phyloP scores from a whole-genome alignment of 106 monocot species.

The Xerophyta viscosa region DNA sequence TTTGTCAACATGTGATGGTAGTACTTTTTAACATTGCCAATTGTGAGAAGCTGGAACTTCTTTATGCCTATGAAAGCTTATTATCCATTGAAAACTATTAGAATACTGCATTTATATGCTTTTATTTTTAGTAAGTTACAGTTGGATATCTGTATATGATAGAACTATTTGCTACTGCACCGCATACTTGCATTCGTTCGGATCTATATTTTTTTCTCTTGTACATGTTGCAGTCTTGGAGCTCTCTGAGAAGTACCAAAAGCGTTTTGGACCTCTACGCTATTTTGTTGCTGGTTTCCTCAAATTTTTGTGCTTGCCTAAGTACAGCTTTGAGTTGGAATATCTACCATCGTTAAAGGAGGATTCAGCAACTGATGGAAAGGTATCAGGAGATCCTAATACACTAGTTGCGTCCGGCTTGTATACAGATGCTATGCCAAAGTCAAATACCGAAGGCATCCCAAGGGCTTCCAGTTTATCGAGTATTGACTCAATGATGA shows the following conservation, averaged over 20 bases:
- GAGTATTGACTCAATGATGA: conserved; percentile 87
- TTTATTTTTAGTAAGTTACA: no score
- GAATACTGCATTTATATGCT: no score
- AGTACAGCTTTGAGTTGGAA: conserved; percentile 84
- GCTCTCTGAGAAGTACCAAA: conserved; percentile 97
- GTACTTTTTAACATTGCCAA: no score
- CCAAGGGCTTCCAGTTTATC: conserved; percentile 89
- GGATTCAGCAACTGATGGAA: conserved; percentile 16
- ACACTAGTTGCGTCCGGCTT: conserved; percentile 52
- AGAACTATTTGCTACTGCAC: no score
- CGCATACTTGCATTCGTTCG: no score
- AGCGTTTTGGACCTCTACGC: conserved; percentile 92
- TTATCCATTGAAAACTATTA: no score
- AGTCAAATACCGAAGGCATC: conserved; percentile 65
- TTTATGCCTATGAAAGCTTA: no score
- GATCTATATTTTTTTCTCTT: no score
- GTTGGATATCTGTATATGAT: no score
- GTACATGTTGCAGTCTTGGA: conserved; percentile 86
- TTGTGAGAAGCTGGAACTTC: no score
- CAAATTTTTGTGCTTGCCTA: conserved; percentile 92
- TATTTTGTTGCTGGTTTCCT: conserved; percentile 95
- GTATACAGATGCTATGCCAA: conserved; percentile 64
- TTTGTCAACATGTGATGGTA: no score
- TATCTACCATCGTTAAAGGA: conserved; percentile 66
- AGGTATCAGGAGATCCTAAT: conserved; percentile 22